phyloP scores from a whole-genome alignment of 768 basidiomycete genomes.

The Tephrocybe sp. region DNA sequence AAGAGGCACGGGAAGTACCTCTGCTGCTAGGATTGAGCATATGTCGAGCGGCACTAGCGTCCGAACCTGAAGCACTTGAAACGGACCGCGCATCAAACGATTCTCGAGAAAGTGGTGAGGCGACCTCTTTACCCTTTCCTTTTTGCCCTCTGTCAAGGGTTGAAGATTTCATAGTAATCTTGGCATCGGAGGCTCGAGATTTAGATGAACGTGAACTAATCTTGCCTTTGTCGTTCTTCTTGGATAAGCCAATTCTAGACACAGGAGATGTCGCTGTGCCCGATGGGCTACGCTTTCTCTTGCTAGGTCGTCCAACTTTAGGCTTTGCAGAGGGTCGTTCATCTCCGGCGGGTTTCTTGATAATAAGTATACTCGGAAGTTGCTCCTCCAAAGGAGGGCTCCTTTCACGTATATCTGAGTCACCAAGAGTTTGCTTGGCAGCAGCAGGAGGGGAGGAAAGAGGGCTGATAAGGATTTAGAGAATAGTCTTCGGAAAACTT shows the following conservation, averaged over 20 bases:
- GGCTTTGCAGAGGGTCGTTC: slow-evolving; percentile 7
- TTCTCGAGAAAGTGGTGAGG: slow-evolving; percentile 4
- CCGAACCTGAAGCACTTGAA: slow-evolving; percentile 32
- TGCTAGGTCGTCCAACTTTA: slow-evolving; percentile 10
- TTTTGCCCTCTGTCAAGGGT: too few relatives aligned
- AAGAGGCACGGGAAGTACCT: slow-evolving; percentile 44
- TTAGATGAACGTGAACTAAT: slow-evolving; percentile 4
- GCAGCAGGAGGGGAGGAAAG: slow-evolving; percentile 5
- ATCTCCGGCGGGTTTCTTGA: slow-evolving; percentile 12
- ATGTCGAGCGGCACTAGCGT: slow-evolving; percentile 34
- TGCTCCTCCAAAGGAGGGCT: slow-evolving; percentile 9
- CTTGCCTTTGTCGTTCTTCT: slow-evolving; percentile 11
- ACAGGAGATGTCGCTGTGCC: neutral
- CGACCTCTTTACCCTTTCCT: slow-evolving; percentile 29
- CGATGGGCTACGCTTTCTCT: slow-evolving; percentile 21
- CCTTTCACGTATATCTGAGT: slow-evolving; percentile 5
- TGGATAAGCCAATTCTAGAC: slow-evolving; percentile 5
- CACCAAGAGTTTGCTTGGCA: neutral
- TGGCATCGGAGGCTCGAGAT: slow-evolving; percentile 9
- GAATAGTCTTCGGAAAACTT: too few relatives aligned
- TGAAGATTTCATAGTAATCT: slow-evolving; percentile 6
- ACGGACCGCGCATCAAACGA: slow-evolving; percentile 18
- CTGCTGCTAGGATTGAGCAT: slow-evolving; percentile 26
- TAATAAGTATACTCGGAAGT: slow-evolving; percentile 31
- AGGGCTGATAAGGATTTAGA: neutral